phyloP scores from a whole-genome alignment of 1,284 basidiomycete species.

The Cystobasidium pallidum region DNA sequence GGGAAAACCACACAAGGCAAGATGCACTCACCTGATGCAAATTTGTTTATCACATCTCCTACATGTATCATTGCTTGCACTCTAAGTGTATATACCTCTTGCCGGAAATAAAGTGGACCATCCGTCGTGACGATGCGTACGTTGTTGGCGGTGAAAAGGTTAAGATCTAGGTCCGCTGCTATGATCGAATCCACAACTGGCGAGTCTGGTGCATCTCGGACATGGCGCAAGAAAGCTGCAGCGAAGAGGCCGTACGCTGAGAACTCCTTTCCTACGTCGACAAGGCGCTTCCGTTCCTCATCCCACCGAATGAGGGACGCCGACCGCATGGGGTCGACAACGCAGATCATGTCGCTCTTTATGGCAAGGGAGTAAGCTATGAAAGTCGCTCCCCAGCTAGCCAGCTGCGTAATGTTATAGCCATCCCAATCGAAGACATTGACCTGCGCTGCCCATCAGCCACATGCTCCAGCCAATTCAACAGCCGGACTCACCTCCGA shows the following conservation, averaged over 20 bases:
- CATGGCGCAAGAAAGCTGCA: constrained; percentile 66
- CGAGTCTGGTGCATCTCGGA: constrained; percentile 21
- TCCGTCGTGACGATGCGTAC: constrained; percentile 46
- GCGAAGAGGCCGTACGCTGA: constrained; percentile 71
- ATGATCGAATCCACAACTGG: background rate
- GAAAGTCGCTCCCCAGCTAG: constrained; percentile 53
- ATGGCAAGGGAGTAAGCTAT: constrained; percentile 62
- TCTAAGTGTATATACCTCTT: constrained; percentile 52
- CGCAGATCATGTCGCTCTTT: constrained; percentile 62
- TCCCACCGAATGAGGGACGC: constrained; percentile 70
- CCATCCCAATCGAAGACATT: constrained; percentile 39
- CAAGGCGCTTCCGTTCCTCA: constrained; percentile 60
- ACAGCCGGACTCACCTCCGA: constrained; percentile 38
- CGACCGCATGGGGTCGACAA: constrained; percentile 81
- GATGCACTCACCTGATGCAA: constrained; percentile 54
- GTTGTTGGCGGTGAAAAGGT: constrained; percentile 67
- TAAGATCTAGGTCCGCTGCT: constrained; percentile 55
- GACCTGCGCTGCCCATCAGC: constrained; percentile 35
- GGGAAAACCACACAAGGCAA: constrained; percentile 16
- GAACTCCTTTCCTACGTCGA: constrained; percentile 73
- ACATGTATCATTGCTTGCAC: constrained; percentile 58
- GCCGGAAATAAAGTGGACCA: background rate
- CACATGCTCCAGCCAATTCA: background rate
- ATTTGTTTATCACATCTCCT: constrained; percentile 58
- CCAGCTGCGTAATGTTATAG: constrained; percentile 30